These are phyloP conservation scores for Phlyctochytrium planicorne DNA, from an alignment of 192 early-diverging fungal genomes.

Conservation along the genomic window DNA sequence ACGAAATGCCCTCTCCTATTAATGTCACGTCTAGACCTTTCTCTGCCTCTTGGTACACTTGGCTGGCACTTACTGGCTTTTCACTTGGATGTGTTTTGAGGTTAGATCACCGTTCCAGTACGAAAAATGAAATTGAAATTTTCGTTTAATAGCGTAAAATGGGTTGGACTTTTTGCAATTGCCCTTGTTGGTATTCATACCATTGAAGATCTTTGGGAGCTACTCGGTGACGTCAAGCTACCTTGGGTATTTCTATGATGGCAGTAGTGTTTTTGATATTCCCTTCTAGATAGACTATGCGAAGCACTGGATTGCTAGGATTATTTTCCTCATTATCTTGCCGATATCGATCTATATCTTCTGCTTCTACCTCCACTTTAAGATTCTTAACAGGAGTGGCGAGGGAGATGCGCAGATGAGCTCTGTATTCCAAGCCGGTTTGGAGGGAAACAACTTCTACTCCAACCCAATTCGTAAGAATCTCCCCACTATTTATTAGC, in stretches of 20 bases:
- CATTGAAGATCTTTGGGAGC: conserved; percentile 88
- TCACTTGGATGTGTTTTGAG: conserved; percentile 84
- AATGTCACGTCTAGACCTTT: conserved; percentile 64
- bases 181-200: conserved; percentile 91
- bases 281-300: conserved; percentile 57
- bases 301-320: conserved; percentile 84
- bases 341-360: conserved; percentile 82
- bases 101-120: too few species aligned
- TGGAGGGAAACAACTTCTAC: conserved; percentile 76
- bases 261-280: conserved; percentile 11
- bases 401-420: conserved; percentile 92
- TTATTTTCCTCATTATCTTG: conserved; percentile 73
- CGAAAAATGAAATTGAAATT: not conserved
- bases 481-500: not conserved
- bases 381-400: conserved; percentile 76
- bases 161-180: conserved; percentile 93
- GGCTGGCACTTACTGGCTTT: conserved; percentile 82
- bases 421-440: conserved; percentile 92
- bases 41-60: conserved; percentile 82
- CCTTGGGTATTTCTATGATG: conserved; percentile 15
- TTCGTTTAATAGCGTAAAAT: conserved; percentile 73
- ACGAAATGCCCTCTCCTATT: not conserved
- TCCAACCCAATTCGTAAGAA: conserved; percentile 75
- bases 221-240: conserved; percentile 74
- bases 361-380: conserved; percentile 86